Conservation (phyloP, 2,329 filamentous ascomycete genomes). For the Cercospora zeae-maydis region DNA sequence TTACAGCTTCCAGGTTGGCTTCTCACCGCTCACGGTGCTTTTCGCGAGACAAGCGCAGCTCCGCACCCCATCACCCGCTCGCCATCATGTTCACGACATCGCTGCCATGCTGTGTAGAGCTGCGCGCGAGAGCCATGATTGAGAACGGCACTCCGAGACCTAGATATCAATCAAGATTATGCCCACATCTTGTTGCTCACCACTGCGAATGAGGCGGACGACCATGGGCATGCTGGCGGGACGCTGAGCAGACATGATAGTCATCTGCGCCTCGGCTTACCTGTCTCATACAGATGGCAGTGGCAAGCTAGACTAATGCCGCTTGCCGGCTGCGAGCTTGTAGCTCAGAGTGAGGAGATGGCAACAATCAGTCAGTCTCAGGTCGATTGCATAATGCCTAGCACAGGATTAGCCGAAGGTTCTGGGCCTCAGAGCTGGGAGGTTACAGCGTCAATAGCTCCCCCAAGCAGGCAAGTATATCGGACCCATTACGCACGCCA, state of each 20-base stretch:
- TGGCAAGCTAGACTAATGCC: slow-evolving; percentile 7
- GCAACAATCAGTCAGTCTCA: not conserved
- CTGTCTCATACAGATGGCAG: slow-evolving; percentile 9
- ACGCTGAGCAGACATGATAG: not conserved
- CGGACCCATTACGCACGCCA: not conserved
- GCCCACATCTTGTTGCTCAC: not conserved
- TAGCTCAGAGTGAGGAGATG: slow-evolving; percentile 3
- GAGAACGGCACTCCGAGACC: not conserved
- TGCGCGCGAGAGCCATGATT: not conserved
- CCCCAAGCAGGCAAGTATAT: slow-evolving; percentile 3
- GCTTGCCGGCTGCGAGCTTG: slow-evolving; percentile 7
- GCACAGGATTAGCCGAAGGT: not conserved
- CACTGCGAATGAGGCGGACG: not conserved
- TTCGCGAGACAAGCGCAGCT: not conserved
- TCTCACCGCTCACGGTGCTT: not conserved
- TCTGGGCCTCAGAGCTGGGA: not conserved
- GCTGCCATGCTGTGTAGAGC: not conserved
- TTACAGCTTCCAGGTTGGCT: not conserved
- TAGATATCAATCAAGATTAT: not conserved
- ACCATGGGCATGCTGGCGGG: slow-evolving; percentile 5
- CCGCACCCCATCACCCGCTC: not conserved
- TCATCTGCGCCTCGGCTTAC: slow-evolving; percentile 11
- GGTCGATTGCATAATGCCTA: slow-evolving; percentile 3
- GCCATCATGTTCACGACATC: not conserved
- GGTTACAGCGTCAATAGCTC: not conserved